A percentile compares a stretch with the other conserved stretches of the same genome.
Evolutionary conservation across 2,329 filamentous ascomycete species (phyloP).

Genomic region (Tolypocladium amazonense): DNA sequence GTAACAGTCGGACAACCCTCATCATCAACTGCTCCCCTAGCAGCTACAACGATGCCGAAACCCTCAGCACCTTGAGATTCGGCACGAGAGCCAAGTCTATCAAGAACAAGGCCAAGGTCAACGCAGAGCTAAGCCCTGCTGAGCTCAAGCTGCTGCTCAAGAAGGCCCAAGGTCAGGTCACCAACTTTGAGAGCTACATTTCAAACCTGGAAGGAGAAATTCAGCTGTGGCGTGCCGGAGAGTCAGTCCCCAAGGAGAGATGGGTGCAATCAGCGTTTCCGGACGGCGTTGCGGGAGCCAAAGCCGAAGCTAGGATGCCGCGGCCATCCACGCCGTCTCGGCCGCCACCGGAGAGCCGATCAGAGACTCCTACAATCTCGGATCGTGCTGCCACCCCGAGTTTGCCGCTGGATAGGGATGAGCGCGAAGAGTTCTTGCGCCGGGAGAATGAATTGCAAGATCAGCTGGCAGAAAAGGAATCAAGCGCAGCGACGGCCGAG

Average conservation of each 20-base stretch:
- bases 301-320: conserved; percentile 31
- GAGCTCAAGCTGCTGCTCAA: conserved; percentile 90
- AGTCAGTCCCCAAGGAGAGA: conserved; percentile 75
- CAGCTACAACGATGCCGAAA: conserved; percentile 96
- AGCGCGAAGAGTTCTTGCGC: conserved; percentile 88
- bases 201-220: conserved; percentile 76
- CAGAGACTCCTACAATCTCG: conserved; percentile 55
- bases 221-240: conserved; percentile 76
- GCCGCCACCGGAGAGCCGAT: conserved; percentile 43
- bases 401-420: conserved; percentile 85
- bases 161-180: conserved; percentile 83
- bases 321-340: conserved; percentile 44
- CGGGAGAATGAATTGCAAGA: conserved; percentile 97
- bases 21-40: conserved; percentile 99
- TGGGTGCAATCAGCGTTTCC: conserved; percentile 63
- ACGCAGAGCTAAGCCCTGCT: conserved; percentile 88
- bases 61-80: conserved; percentile 82
- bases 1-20: conserved; percentile 94
- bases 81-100: conserved; percentile 96
- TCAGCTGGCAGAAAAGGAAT: conserved; percentile 87
- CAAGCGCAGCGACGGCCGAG: conserved; percentile 66
- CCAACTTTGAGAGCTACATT: conserved; percentile 81
- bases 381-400: conserved; percentile 83
- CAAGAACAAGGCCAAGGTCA: conserved; percentile 99
- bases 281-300: conserved; percentile 28